Percentiles rank a stretch among this genome's conserved stretches.
Evolutionary conservation across 257 asterid genomes (phyloP).

Genomic region (Henckelia pumila): DNA sequence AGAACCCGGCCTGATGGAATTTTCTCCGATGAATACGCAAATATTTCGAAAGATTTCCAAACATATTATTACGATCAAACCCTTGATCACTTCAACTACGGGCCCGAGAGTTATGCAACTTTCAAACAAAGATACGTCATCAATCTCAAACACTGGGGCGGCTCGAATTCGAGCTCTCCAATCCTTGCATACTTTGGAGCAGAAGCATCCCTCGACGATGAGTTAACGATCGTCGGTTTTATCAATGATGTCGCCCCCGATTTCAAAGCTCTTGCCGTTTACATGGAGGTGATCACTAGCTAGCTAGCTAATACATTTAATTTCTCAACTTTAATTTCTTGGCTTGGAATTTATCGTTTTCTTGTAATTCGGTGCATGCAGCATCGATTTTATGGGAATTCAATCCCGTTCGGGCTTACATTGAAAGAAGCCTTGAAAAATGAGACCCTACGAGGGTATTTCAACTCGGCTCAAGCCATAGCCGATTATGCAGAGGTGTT

Average conservation of each 20-base stretch:
- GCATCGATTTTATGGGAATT: constrained; percentile 78
- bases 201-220: constrained; percentile 46
- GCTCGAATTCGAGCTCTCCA: constrained; percentile 42
- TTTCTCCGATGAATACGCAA: not conserved
- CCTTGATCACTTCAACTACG: constrained; percentile 75
- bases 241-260: constrained; percentile 53
- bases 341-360: no score
- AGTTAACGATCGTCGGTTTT: constrained; percentile 34
- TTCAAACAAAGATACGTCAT: constrained; percentile 57
- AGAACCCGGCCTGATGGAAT: not conserved
- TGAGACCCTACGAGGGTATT: constrained; percentile 52
- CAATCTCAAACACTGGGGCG: constrained; percentile 53
- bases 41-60: constrained; percentile 17
- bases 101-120: constrained; percentile 50
- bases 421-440: constrained; percentile 45
- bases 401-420: constrained; percentile 55
- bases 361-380: constrained; percentile 24
- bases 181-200: constrained; percentile 72
- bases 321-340: no score
- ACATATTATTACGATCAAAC: constrained; percentile 46
- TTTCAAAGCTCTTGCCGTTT: constrained; percentile 63
- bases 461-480: constrained; percentile 75
- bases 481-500: constrained; percentile 76
- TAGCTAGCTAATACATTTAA: no score
- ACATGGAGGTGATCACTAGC: constrained; percentile 74